Percentiles rank a stretch among this genome's conserved stretches.
Conservation (phyloP, 2,329 filamentous ascomycete species). For the Arthrobotrys musiformis region DNA sequence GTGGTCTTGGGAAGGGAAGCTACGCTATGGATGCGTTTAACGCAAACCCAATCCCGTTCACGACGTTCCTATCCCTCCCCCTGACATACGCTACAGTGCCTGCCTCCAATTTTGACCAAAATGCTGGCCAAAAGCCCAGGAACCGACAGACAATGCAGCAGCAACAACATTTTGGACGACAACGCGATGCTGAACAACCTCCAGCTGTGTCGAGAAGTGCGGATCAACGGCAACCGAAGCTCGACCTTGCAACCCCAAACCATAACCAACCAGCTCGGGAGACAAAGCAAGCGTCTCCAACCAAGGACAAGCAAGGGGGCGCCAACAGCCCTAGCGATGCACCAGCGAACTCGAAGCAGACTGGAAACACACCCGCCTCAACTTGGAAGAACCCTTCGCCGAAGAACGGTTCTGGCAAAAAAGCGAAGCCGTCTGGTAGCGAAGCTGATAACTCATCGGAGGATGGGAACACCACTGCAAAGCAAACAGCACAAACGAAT, state of each 20-base stretch:
- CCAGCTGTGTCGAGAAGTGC: conserved; percentile 31
- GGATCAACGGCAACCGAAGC: conserved; percentile 39
- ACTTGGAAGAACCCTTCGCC: conserved; percentile 39
- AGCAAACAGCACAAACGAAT: conserved; percentile 15
- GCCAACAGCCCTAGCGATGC: conserved; percentile 1
- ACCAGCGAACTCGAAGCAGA: conserved; percentile 18
- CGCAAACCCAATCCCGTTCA: conserved; percentile 23
- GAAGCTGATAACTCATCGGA: conserved; percentile 49
- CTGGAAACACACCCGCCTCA: neutral
- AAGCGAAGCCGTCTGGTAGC: conserved; percentile 34
- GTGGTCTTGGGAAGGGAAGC: conserved; percentile 20
- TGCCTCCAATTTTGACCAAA: conserved; percentile 29
- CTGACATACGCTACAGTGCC: conserved; percentile 19
- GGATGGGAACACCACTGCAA: conserved; percentile 33
- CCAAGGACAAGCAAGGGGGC: conserved; percentile 34
- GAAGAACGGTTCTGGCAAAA: conserved; percentile 42
- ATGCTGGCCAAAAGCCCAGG: conserved; percentile 38
- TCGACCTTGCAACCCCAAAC: conserved; percentile 44
- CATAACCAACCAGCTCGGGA: conserved; percentile 23
- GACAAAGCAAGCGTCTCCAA: conserved; percentile 14
- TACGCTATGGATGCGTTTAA: conserved; percentile 44
- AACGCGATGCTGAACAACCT: conserved; percentile 38
- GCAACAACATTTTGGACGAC: conserved; percentile 31
- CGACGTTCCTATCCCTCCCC: conserved; percentile 28
- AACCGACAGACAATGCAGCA: conserved; percentile 33